Base-by-base conservation (phyloP, 2,329 filamentous ascomycete genomes). In the Leptodontidium sp. region DNA sequence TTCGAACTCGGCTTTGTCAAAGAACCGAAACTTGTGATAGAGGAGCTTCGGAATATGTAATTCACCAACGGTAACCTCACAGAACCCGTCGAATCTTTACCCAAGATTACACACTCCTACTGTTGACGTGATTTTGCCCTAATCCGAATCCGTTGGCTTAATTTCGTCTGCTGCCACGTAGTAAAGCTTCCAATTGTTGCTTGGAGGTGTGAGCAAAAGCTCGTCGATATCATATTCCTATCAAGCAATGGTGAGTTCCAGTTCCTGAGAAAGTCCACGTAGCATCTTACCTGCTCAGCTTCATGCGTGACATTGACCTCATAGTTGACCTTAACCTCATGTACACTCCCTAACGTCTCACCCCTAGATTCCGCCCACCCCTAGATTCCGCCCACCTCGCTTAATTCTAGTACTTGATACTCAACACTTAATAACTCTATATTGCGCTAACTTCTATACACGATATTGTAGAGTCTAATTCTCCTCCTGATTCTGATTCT, bases 21-120 rank as follows among this genome's bases (percentile, higher is more conserved):
- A n/a, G 52, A 55, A 55, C 14, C 52, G 52, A 35, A 68, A 68
- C 17, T 68, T 53, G 45, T 57, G 24, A 64, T 55, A 6, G 38
- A 32, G 43, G 64, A 71, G 64, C 63, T 26, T 67, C 15, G 66
- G 63, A 68, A 65, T 24, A 63, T 71, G 68, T 57, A 55, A 64
- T 14, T 64, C 29, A 57, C 50, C 12, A 64, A 68, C 32, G 9
- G 43, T 26, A 63, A 67, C 64, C 58, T 64, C 32, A 26, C 64
- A 67, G 21, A 61, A 65, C 45, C 24, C 49, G 53, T 50, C 43
- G 50, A 17, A 61, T 40, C 40, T 62, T 45, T 65, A 62, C n/a
- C 61, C 49, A 64, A 61, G 8, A 71, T 21, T 21, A 68, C 43
- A 38, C 52, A 68, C 53, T 57, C 59, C 69, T 15, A 26, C 24